Base-by-base conservation (phyloP, 139 green algal species). In the Picochlorum sp. region DNA sequence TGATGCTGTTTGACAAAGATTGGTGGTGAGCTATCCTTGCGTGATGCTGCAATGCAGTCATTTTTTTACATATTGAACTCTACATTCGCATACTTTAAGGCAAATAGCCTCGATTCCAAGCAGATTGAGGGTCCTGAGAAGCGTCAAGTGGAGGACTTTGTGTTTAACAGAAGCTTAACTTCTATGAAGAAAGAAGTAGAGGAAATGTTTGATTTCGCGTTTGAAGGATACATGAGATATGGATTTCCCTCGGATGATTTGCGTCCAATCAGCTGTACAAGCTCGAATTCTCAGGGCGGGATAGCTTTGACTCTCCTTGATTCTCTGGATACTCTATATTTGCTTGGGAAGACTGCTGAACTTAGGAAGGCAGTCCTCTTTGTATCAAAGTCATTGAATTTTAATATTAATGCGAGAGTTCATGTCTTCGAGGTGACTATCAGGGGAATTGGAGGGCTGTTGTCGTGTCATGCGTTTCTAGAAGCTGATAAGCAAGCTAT, bases 161-260 rank as follows among this genome's bases (percentile, higher is more conserved):
- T n/a, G n/a, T n/a, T n/a, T n/a, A n/a, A n/a, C n/a, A n/a, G n/a
- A n/a, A n/a, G n/a, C n/a, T n/a, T n/a, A n/a, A n/a, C n/a, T n/a
- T n/a, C n/a, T n/a, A n/a, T 41, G 35, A 41, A 41, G 35, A 12
- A 41, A 12, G 20, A 33, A n/a, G 44, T 31, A 31, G 63, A 64
- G 61, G 61, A 75, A 0, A 89, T 90, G 78, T 91, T 94, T 65
- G 64, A 79, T 47, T 50, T 75, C 35, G 77, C 69, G 0, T 93
- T 65, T 50, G 55, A 41, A 5, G 70, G 73, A 20, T 94, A 94
- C 70, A 84, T 93, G 77, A 37, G 57, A 32, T 75, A 77, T 20
- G 85, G 76, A 2, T 93, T 88, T 47, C 85, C 85, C 3, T 71
- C 72, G 63, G 87, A 95, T 69, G 86, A 94, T 60, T 61, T 95